Evolutionary conservation across 2,329 filamentous ascomycete genomes (phyloP), one percentile per base, ranked within the genome.

Genomic region (Clonostachys rosea): DNA sequence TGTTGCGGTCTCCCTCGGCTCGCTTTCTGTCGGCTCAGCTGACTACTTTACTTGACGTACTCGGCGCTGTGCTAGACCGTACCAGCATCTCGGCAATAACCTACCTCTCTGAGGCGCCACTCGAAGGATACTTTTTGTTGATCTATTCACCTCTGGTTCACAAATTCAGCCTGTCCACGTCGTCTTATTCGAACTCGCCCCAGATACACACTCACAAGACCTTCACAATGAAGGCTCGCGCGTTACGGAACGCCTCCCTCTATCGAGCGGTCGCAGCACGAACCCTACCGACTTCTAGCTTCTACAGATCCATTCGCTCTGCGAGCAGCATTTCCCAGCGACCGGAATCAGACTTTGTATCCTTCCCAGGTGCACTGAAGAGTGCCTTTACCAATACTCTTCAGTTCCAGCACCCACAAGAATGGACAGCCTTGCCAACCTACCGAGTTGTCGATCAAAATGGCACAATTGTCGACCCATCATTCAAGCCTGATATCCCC

Each of bases 361-460:
- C 78, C n/a, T 99, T 99, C 56, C 94, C 94, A 0, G 94, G 94
- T n/a, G 94, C 94, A 1, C 76, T 97, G 45, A 92, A 96, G 65
- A 96, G 90, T 64, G 89, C 89, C 52, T 99, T 99, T 68, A 95
- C 89, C 5, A 86, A 81, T 54, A 75, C 77, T 1, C 84, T 97
- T 66, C 74, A 78, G 39, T 97, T 96, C 67, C 81, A 89, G 47
- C 79, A 81, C 44, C 88, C 91, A 1, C 78, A 84, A 39, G 80
- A 84, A 45, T 79, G 85, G 57, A 75, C 83, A 34, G 86, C 91
- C 6, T 87, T 99, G 61, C 83, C 91, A 24, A 97, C 94, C 5
- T 99, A 95, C 72, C 87, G 94, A 43, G 84, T 92, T 24, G 86
- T 99, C 61, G 88, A 95, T 65, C 91, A 95, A 56, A 84, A 96